Percentiles rank a stretch among this genome's conserved stretches.
Evolutionary conservation across 163 green algal species (phyloP).

Genomic region (Trebouxiophyceae sp.): DNA sequence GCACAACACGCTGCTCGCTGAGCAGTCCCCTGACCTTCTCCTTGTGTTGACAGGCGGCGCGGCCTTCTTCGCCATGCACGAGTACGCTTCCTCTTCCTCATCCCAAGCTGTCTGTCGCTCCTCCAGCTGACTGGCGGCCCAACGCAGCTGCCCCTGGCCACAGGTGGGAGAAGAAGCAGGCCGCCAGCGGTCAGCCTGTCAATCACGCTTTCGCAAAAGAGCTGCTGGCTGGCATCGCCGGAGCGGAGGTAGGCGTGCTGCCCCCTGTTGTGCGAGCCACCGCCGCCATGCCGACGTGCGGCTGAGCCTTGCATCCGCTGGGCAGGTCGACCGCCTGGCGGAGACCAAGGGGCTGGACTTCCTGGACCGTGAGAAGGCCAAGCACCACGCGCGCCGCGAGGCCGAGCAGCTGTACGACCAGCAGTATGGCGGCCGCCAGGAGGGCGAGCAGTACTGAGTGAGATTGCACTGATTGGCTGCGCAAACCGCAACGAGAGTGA

Average conservation of each 20-base stretch:
- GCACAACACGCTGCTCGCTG: no score
- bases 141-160: background rate
- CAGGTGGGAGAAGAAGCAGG: slow-evolving; percentile 1
- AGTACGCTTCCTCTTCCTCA: background rate
- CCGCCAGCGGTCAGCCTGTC: slow-evolving; percentile 2
- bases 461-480: no score
- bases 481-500: no score
- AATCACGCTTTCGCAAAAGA: slow-evolving; percentile 16
- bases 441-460: background rate
- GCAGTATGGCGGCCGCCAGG: slow-evolving; percentile 3
- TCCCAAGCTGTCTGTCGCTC: no score
- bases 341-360: slow-evolving; percentile 18
- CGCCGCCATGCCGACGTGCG: background rate
- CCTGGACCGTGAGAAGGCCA: slow-evolving; percentile 15
- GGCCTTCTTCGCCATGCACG: background rate
- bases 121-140: no score
- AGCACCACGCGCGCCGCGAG: slow-evolving; percentile 5
- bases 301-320: no score
- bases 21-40: no score
- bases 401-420: slow-evolving; percentile 10
- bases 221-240: slow-evolving; percentile 14
- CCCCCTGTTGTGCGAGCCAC: no score
- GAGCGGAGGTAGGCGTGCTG: slow-evolving; percentile 11
- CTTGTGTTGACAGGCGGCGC: no score
- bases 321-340: slow-evolving; percentile 15